Evolutionary conservation across 352 stramenopile genomes (phyloP), one percentile per base, ranked within the genome.

Genomic region (Globisporangium solare): DNA sequence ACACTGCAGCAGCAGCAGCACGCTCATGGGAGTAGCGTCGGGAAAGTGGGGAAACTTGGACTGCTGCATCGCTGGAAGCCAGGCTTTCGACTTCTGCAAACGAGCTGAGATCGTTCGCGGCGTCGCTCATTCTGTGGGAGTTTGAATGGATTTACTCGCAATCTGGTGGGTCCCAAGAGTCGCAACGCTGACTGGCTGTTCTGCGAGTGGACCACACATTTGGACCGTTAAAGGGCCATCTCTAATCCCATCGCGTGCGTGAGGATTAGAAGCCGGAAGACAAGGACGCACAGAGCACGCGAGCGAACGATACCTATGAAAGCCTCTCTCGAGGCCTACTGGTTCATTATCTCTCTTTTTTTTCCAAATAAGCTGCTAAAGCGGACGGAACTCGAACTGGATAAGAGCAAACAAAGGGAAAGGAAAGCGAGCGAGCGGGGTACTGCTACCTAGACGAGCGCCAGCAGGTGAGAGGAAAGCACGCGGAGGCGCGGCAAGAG

Each of bases 71-170:
- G 18, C 10, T 43, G 15, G 57, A 63, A 12, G n/a, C 4, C 12
- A 57, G 48, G 32, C 56, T 58, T 24, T 51, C 56, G 7, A 48
- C 32, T 40, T 58, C 49, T 14, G 35, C 57, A n/a, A 63, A 48
- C 11, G 57, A 63, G 22, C 50, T 63, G 41, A 54, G 15, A 13
- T 56, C 45, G 42, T 42, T 51, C 5, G 2, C 5, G 3, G 27
- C 24, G 11, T 48, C 14, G 41, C 42, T 58, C 41, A 39, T 40
- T 12, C 15, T n/a, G 27, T 35, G 13, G 14, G 17, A 18, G 13
- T 42, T 42, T 31, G 35, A 15, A 3, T 40, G 47, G 13, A 18
- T 32, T 22, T 22, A 22, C n/a, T 17, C 20, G 40, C 40, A 17
- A 57, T 57, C 24, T 39, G 35, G 51, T n/a, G n/a, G 8, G 8